phyloP scores from a whole-genome alignment of 2,329 filamentous ascomycete genomes.

The Clonostachys sp. region DNA sequence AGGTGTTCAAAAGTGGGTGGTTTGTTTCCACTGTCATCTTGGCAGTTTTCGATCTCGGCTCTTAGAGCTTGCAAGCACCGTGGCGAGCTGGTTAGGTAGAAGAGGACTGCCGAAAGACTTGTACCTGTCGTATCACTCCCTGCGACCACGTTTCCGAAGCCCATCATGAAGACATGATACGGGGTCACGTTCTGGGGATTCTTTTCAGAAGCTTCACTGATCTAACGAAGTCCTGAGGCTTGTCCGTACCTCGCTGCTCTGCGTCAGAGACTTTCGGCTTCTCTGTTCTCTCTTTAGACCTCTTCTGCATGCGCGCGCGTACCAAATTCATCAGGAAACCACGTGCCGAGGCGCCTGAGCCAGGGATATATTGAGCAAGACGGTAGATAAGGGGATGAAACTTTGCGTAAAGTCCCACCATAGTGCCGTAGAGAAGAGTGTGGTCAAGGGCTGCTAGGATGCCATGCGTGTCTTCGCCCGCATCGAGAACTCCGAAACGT shows the following conservation, averaged over 20 bases:
- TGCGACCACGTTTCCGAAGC: constrained; percentile 25
- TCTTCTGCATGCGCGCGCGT: too few species aligned
- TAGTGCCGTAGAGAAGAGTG: constrained; percentile 11
- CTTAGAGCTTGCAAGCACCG: constrained; percentile 10
- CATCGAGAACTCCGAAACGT: constrained; percentile 37
- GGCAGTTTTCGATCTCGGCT: constrained; percentile 10
- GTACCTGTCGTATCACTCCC: constrained; percentile 42
- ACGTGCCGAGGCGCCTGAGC: constrained; percentile 12
- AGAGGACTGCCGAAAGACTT: constrained; percentile 36
- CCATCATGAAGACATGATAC: constrained; percentile 19
- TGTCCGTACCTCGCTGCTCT: constrained; percentile 2
- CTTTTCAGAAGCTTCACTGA: constrained; percentile 23
- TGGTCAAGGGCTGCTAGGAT: constrained; percentile 24
- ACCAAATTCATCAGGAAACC: constrained; percentile 17
- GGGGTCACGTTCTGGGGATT: constrained; percentile 33
- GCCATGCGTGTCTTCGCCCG: constrained; percentile 35
- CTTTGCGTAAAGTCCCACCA: constrained; percentile 11
- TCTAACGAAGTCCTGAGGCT: constrained; percentile 9
- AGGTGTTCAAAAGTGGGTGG: constrained; percentile 25
- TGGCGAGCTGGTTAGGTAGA: constrained; percentile 29
- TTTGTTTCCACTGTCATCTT: too few species aligned
- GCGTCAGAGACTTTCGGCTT: constrained; percentile 1
- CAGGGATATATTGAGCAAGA: constrained; percentile 7
- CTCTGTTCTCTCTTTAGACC: too few species aligned
- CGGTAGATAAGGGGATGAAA: constrained; percentile 10